Conservation (phyloP, 805 yeast species). For the Myxozyma mucilagina region DNA sequence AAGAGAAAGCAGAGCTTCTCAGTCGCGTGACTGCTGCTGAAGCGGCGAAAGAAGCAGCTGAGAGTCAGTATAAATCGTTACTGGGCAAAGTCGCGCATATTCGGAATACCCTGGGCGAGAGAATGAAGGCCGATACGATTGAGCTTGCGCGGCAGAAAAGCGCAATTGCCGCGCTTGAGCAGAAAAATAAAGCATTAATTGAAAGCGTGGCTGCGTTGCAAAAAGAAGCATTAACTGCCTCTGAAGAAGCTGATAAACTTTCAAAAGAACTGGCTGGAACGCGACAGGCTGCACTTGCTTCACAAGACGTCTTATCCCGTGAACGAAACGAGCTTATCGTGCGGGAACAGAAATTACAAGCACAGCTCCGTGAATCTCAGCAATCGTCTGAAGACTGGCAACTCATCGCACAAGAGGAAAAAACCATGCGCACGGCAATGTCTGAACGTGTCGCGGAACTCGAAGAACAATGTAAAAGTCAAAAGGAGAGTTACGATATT, state of each 20-base stretch:
- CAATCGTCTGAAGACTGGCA: constrained; percentile 38
- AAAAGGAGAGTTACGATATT: constrained; percentile 26
- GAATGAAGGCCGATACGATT: constrained; percentile 45
- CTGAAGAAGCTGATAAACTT: constrained; percentile 36
- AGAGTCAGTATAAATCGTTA: constrained; percentile 45
- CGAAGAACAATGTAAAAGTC: constrained; percentile 39
- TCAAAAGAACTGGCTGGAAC: constrained; percentile 36
- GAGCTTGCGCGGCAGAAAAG: constrained; percentile 31
- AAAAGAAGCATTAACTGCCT: constrained; percentile 42
- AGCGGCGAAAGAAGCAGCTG: constrained; percentile 46
- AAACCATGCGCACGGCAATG: constrained; percentile 23
- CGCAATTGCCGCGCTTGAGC: constrained; percentile 38
- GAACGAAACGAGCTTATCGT: constrained; percentile 28
- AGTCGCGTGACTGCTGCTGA: constrained; percentile 42
- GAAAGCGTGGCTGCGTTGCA: constrained; percentile 43
- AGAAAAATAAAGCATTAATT: constrained; percentile 42
- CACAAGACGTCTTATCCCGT: constrained; percentile 34
- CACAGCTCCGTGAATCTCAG: constrained; percentile 30
- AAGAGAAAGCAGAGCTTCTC: constrained; percentile 2
- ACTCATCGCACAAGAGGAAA: constrained; percentile 43
- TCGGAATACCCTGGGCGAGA: constrained; percentile 46
- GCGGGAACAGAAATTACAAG: constrained; percentile 25
- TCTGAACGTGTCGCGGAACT: constrained; percentile 36
- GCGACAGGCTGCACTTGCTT: constrained; percentile 31
- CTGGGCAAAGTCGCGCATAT: constrained; percentile 43